Evolutionary conservation across 805 yeast species (phyloP).

Genomic region (Myxozyma vanderwaltii): DNA sequence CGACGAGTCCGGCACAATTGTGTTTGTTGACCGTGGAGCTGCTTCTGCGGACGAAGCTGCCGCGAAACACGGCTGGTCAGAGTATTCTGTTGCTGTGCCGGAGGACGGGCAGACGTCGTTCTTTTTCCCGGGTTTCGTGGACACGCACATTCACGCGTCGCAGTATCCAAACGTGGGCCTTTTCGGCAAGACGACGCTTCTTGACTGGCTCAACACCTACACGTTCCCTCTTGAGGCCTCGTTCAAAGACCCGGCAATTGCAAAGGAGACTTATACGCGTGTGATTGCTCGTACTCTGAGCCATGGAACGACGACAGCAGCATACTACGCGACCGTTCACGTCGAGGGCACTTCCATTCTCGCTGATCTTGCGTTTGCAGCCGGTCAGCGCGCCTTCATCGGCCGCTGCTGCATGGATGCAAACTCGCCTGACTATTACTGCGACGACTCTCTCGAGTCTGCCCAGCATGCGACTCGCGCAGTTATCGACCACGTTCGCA

Average conservation of each 20-base stretch:
- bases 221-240: slow-evolving; percentile 88
- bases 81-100: slow-evolving; percentile 15
- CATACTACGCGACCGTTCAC: slow-evolving; percentile 90
- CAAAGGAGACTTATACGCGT: slow-evolving; percentile 62
- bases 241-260: slow-evolving; percentile 56
- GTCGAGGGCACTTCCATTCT: slow-evolving; percentile 70
- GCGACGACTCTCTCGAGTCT: slow-evolving; percentile 56
- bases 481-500: slow-evolving; percentile 58
- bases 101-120: slow-evolving; percentile 44
- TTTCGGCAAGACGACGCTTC: slow-evolving; percentile 78
- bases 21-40: slow-evolving; percentile 40
- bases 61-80: slow-evolving; percentile 28
- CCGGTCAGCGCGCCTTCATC: slow-evolving; percentile 84
- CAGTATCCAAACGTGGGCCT: slow-evolving; percentile 82
- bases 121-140: slow-evolving; percentile 80
- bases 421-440: slow-evolving; percentile 72
- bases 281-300: slow-evolving; percentile 69
- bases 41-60: slow-evolving; percentile 41
- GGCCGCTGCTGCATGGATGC: slow-evolving; percentile 95
- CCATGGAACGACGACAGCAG: slow-evolving; percentile 88
- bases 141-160: slow-evolving; percentile 83
- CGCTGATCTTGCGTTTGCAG: slow-evolving; percentile 65
- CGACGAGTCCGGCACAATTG: slow-evolving; percentile 56
- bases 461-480: slow-evolving; percentile 56
- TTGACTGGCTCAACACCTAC: slow-evolving; percentile 86